These are phyloP conservation scores for Triangularia verruculosa DNA, from an alignment of 2,329 filamentous ascomycete species.

Conservation along the genomic window DNA sequence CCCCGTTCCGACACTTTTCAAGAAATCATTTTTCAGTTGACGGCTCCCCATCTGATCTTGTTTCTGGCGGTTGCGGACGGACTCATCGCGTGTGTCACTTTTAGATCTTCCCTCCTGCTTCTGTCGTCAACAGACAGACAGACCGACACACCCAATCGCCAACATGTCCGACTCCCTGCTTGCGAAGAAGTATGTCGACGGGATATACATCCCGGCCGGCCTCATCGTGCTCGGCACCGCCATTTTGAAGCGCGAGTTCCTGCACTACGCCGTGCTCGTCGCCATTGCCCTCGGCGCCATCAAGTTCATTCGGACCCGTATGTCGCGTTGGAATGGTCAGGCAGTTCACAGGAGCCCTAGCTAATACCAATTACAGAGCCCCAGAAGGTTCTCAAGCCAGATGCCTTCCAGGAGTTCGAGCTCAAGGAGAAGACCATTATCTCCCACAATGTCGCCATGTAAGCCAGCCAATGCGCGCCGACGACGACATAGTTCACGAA, in stretches of 20 bases:
- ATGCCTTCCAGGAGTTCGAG: slow-evolving; percentile 85
- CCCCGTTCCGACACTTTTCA: slow-evolving; percentile 5
- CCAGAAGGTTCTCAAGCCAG: slow-evolving; percentile 81
- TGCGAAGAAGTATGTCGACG: slow-evolving; percentile 67
- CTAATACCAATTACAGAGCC: slow-evolving; percentile 50
- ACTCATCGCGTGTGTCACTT: not conserved
- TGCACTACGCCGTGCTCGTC: slow-evolving; percentile 65
- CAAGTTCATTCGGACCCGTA: slow-evolving; percentile 71
- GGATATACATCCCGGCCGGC: slow-evolving; percentile 78
- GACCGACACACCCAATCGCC: slow-evolving; percentile 6
- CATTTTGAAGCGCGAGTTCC: slow-evolving; percentile 76
- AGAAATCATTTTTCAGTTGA: slow-evolving; percentile 5
- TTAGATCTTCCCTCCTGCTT: not conserved
- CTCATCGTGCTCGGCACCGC: slow-evolving; percentile 73
- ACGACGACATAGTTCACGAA: not conserved
- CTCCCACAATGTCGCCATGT: slow-evolving; percentile 98
- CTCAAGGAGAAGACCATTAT: slow-evolving; percentile 93
- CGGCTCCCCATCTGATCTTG: slow-evolving; percentile 10
- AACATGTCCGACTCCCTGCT: slow-evolving; percentile 43
- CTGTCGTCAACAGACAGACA: not conserved
- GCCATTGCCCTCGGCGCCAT: slow-evolving; percentile 64
- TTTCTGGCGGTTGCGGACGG: not conserved
- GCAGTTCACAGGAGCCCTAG: slow-evolving; percentile 2
- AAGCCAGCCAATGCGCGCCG: slow-evolving; percentile 32
- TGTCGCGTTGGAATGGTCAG: slow-evolving; percentile 36